Percentiles rank a stretch among this genome's conserved stretches.
phyloP scores from a whole-genome alignment of 352 stramenopile genomes.

The Pythium guiyangense region DNA sequence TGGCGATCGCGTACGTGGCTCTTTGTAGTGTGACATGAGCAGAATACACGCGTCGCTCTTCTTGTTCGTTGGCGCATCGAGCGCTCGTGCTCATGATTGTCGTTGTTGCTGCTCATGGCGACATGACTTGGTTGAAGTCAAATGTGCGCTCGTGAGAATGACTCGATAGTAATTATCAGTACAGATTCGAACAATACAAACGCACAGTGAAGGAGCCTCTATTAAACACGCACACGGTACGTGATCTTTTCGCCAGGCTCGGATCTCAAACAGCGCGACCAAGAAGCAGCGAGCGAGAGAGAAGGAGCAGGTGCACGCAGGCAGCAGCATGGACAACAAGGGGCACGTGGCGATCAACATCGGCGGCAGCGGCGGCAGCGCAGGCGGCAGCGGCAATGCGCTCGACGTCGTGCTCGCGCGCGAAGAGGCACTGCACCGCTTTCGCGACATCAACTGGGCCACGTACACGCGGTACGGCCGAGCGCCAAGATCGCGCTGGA shows the following conservation, averaged over 20 bases:
- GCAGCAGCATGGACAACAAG: slow-evolving; percentile 43
- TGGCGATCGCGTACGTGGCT: too few species aligned
- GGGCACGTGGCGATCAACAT: slow-evolving; percentile 73
- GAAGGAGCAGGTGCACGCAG: not conserved
- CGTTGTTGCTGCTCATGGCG: too few species aligned
- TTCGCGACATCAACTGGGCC: slow-evolving; percentile 88
- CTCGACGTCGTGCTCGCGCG: slow-evolving; percentile 71
- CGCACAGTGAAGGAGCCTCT: not conserved
- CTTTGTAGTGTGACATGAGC: too few species aligned
- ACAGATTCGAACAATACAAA: not conserved
- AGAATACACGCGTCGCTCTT: too few species aligned
- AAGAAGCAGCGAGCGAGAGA: not conserved
- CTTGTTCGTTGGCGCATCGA: too few species aligned
- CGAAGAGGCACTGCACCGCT: slow-evolving; percentile 82
- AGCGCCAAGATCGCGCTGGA: not conserved
- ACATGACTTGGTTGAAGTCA: too few species aligned
- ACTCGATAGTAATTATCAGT: not conserved
- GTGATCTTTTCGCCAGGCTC: not conserved
- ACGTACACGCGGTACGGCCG: slow-evolving; percentile 74
- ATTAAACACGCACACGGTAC: not conserved
- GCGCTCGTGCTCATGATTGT: too few species aligned
- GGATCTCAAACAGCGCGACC: not conserved
- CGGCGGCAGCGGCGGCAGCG: slow-evolving; percentile 27
- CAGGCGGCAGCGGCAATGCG: slow-evolving; percentile 24
- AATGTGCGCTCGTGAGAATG: too few species aligned